Base-by-base conservation (phyloP, 75 land plant genomes). In the Adiantum capillusveneris region DNA sequence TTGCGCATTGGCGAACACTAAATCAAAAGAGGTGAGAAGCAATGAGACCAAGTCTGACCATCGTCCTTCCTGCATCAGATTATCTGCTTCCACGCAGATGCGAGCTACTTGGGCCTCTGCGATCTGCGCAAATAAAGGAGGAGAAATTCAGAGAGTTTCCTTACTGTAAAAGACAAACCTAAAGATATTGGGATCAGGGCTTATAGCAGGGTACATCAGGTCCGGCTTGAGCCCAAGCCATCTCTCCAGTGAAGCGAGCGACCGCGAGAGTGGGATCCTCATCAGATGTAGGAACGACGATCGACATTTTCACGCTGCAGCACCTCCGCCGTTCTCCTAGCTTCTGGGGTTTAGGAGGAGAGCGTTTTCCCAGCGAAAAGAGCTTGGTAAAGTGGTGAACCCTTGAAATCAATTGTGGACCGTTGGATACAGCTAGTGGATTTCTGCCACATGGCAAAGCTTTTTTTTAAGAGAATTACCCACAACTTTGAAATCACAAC, bases 141-240 rank as follows among this genome's bases (percentile, higher is more conserved):
- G 50, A 46, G 14, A n/a, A 46, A 41, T 41, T 41, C 14, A 41
- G 43, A 41, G 37, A 34, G 7, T 34, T 34, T 46, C 50, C 50
- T n/a, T n/a, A n/a, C n/a, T n/a, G n/a, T n/a, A n/a, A n/a, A 46
- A 18, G 17, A 46, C 6, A n/a, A 46, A 21, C 5, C 22, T 3
- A 21, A 46, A 46, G 12, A 41, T 9, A 9, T 41, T 41, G 14
- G 43, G 14, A 41, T 41, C 43, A 14, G 43, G 43, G 43, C 12
- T 9, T 9, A 9, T 41, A 41, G 14, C 9, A 41, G 14, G 43
- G 50, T 61, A 92, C 98, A 58, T 93, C 90, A 6, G 90, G 77
- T 37, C 96, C 95, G 17, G 90, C 98, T 25, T 89, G 80, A 48
- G 90, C 77, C 95, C 96, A 89, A 0, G 98, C 83, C 53, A 94